Evolutionary conservation across 345 rosid genomes (phyloP).

Genomic region (Populus deltoides): DNA sequence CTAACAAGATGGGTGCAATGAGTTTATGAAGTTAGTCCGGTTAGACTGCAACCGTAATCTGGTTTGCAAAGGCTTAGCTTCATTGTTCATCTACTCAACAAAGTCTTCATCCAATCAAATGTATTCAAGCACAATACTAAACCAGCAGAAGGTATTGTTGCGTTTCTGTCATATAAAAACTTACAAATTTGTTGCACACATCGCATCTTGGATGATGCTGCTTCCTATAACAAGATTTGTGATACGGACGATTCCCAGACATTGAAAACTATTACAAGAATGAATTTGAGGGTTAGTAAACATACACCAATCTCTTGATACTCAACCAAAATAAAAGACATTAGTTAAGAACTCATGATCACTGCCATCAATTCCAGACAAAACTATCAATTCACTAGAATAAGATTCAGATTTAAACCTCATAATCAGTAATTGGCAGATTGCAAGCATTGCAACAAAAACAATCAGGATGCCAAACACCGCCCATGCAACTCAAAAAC

Average conservation of each 20-base stretch:
- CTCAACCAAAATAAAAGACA: not conserved
- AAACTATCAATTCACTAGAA: slow-evolving; percentile 3
- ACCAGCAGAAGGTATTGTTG: not conserved
- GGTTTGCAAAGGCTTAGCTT: not conserved
- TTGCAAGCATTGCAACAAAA: slow-evolving; percentile 74
- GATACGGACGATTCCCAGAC: slow-evolving; percentile 71
- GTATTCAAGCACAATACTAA: not conserved
- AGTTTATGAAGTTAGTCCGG: not conserved
- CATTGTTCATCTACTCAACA: not conserved
- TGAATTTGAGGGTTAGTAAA: slow-evolving; percentile 19
- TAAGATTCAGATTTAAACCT: slow-evolving; percentile 43
- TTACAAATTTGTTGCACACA: slow-evolving; percentile 80
- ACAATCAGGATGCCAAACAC: slow-evolving; percentile 88
- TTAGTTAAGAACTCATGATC: slow-evolving; percentile 12
- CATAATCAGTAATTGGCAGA: slow-evolving; percentile 64
- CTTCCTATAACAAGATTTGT: slow-evolving; percentile 82
- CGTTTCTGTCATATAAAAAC: slow-evolving; percentile 27
- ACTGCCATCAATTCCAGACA: slow-evolving; percentile 6
- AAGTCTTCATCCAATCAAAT: not conserved
- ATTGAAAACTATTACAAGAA: slow-evolving; percentile 63
- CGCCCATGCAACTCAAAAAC: slow-evolving; percentile 69
- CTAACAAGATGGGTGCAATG: not conserved
- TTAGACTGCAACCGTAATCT: not conserved
- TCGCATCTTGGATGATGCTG: slow-evolving; percentile 88
- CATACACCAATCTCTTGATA: not conserved